phyloP scores from a whole-genome alignment of 1,139 yeast species.

The Debaryomyces subglobosus region DNA sequence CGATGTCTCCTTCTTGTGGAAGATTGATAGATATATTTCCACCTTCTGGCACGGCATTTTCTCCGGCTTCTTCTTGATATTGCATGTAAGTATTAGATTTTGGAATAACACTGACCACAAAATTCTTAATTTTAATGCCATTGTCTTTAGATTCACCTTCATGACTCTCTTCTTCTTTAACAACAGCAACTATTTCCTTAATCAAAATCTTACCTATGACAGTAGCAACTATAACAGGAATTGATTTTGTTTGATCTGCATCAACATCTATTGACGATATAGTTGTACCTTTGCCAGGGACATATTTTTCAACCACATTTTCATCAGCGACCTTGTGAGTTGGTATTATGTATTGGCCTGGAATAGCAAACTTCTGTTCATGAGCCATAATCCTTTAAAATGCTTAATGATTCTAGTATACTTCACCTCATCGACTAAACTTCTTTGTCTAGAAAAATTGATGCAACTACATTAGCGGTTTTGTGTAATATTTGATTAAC shows the following conservation, averaged over 20 bases:
- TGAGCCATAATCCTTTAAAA: conserved; percentile 2
- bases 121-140: conserved; percentile 17
- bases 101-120: conserved; percentile 36
- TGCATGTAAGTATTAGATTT: conserved; percentile 36
- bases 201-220: conserved; percentile 61
- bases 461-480: conserved; percentile 1
- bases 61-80: conserved; percentile 26
- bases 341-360: conserved; percentile 68
- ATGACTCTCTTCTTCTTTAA: conserved; percentile 20
- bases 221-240: conserved; percentile 66
- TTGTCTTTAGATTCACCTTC: conserved; percentile 16
- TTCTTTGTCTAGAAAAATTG: not conserved
- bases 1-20: conserved; percentile 86
- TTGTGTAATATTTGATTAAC: conserved; percentile 3
- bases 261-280: conserved; percentile 32
- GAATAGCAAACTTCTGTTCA: conserved; percentile 51
- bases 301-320: conserved; percentile 24
- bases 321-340: conserved; percentile 31
- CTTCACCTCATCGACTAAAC: conserved; percentile 1
- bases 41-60: not conserved
- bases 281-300: conserved; percentile 45
- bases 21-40: conserved; percentile 48
- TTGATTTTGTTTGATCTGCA: conserved; percentile 21
- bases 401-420: not conserved
- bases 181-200: conserved; percentile 21